Evolutionary conservation across 768 basidiomycete species (phyloP), one percentile per base, ranked within the genome.

Genomic region (Cantharellus anzutake): DNA sequence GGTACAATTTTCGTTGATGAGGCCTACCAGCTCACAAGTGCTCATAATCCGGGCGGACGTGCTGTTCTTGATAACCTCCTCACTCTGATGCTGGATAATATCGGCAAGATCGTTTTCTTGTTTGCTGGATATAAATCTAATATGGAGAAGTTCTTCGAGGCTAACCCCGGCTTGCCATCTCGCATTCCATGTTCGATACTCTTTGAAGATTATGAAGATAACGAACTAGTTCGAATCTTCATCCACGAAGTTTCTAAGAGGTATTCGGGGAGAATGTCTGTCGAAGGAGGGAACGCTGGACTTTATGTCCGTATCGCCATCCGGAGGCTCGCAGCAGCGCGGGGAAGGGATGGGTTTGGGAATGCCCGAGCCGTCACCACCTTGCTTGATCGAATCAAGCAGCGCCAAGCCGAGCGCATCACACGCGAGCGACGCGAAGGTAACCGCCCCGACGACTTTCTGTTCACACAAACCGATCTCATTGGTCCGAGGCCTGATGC

Each of bases 121-220:
- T 71, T 85, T 2, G 83, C 84, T 0, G 83, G 83, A 3, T 85
- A 85, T 66, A 76, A 71, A 66, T 80, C 77, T 59, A 73, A 85
- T 67, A 84, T 85, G 84, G 83, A 85, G 63, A 78, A 74, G 51
- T 85, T 85, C 70, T 84, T 85, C 61, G 82, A 84, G 61, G 82
- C 83, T 61, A 84, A 85, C 64, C 82, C 83, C 2, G 83, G 83
- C 1, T 67, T 85, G 7, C 68, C 70, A 4, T 83, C 82, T 68
- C 80, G 83, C n/a, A 79, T 85, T 4, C 84, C 83, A 0, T 76
- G 80, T 61, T 68, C 67, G 41, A 71, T 85, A 40, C 70, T 77
- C 7, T 84, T 85, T 63, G 67, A 69, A 0, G 83, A 85, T 63
- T 85, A 84, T 64, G 72, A 68, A 4, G 79, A 84, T 57, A 63